Percentiles rank a stretch among this genome's conserved stretches.
phyloP scores from a whole-genome alignment of 2,329 filamentous ascomycete genomes.

The Aspergillus sp. region DNA sequence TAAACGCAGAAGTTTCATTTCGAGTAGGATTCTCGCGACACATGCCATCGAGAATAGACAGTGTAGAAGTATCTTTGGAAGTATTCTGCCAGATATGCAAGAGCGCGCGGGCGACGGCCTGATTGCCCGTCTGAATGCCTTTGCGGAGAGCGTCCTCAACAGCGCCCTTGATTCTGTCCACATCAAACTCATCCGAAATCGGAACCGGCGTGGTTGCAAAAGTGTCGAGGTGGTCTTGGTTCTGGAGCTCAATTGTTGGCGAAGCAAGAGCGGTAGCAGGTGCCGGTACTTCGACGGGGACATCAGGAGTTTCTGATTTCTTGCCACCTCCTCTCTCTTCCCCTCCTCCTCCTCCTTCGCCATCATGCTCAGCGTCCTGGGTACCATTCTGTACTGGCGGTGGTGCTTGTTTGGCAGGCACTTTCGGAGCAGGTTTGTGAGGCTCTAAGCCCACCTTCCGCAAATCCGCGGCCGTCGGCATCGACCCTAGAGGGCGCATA shows the following conservation, averaged over 20 bases:
- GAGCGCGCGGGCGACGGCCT: constrained; percentile 21
- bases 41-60: constrained; percentile 23
- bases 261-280: constrained; percentile 3
- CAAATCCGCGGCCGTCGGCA: constrained; percentile 57
- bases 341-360: no score
- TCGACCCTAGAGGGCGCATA: constrained; percentile 72
- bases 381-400: not conserved
- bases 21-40: constrained; percentile 19
- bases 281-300: not conserved
- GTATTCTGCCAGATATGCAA: constrained; percentile 21
- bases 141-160: constrained; percentile 20
- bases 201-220: constrained; percentile 15
- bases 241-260: constrained; percentile 3
- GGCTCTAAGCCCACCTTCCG: constrained; percentile 40
- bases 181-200: constrained; percentile 17
- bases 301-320: not conserved
- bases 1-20: constrained; percentile 21
- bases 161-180: constrained; percentile 20
- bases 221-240: constrained; percentile 8
- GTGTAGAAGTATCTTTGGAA: constrained; percentile 22
- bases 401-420: constrained; percentile 22
- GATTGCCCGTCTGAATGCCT: constrained; percentile 22
- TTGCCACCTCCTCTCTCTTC: not conserved
- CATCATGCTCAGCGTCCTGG: not conserved
- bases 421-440: constrained; percentile 34